These are phyloP conservation scores for Croton setiger DNA, from an alignment of 441 rosid genomes.

Conservation along the genomic window DNA sequence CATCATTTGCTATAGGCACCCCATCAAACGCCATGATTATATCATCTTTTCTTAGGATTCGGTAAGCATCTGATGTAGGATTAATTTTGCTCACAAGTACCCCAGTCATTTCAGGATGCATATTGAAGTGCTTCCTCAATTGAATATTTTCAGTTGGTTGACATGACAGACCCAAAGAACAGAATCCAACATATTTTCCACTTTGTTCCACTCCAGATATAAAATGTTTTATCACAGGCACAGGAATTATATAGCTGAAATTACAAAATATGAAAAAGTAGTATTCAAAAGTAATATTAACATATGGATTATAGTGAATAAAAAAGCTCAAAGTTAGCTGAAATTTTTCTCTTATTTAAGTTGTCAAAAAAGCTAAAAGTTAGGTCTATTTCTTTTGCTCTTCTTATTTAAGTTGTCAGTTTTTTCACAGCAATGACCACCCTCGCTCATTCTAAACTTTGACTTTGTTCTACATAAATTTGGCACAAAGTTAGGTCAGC, in stretches of 20 bases:
- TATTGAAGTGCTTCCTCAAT: slow-evolving; percentile 55
- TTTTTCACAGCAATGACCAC: not conserved
- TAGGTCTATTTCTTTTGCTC: not conserved
- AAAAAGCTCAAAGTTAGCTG: not conserved
- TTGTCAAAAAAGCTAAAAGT: not conserved
- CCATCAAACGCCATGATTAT: slow-evolving; percentile 74
- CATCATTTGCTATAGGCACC: slow-evolving; percentile 81
- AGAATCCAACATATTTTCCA: slow-evolving; percentile 70
- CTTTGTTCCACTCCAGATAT: slow-evolving; percentile 65
- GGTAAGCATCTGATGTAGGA: slow-evolving; percentile 62
- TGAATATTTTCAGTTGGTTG: slow-evolving; percentile 81
- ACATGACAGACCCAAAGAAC: slow-evolving; percentile 78
- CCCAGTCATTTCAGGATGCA: slow-evolving; percentile 69
- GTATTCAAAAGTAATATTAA: slow-evolving; percentile 13
- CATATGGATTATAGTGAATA: not conserved
- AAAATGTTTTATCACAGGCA: slow-evolving; percentile 77
- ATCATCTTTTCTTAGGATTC: slow-evolving; percentile 64
- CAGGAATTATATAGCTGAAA: slow-evolving; percentile 79
- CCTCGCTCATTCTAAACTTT: not conserved
- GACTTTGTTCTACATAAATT: not conserved
- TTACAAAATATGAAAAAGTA: slow-evolving; percentile 5
- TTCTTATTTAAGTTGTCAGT: not conserved
- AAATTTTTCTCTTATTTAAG: not conserved
- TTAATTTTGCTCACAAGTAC: slow-evolving; percentile 78
- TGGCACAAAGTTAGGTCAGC: not conserved